These are phyloP conservation scores for Chaetomium globosum DNA, from an alignment of 2,329 filamentous ascomycete genomes.

Conservation along the genomic window DNA sequence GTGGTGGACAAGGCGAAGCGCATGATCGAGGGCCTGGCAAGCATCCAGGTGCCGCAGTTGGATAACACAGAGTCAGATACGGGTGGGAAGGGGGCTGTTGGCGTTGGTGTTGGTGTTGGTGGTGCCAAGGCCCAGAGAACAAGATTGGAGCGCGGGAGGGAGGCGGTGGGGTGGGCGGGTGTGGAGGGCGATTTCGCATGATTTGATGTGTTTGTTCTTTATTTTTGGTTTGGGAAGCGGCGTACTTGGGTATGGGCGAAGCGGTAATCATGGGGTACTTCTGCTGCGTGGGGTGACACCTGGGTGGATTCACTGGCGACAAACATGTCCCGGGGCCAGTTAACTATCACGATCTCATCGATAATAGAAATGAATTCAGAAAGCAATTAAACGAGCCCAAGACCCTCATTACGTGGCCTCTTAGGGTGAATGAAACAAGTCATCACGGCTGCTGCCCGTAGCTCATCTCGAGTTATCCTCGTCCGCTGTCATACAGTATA, in stretches of 20 bases:
- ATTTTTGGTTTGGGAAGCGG: neutral
- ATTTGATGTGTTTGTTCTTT: neutral
- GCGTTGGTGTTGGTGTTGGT: too few species aligned
- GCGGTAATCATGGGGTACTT: neutral
- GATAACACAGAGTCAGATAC: slow-evolving; percentile 15
- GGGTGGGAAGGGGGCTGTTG: slow-evolving; percentile 2
- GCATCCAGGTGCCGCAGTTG: slow-evolving; percentile 46
- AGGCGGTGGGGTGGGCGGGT: slow-evolving; percentile 33
- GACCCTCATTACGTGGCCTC: neutral
- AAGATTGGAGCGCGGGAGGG: slow-evolving; percentile 15
- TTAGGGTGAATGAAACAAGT: neutral
- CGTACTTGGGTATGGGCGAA: neutral
- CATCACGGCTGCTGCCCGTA: neutral
- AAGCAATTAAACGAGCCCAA: neutral
- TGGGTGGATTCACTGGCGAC: neutral
- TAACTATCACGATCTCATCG: neutral
- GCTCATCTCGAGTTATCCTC: neutral
- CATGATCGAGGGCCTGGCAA: slow-evolving; percentile 69
- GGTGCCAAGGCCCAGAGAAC: slow-evolving; percentile 26
- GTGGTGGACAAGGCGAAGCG: slow-evolving; percentile 73
- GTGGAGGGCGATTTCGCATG: slow-evolving; percentile 31
- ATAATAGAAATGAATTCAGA: slow-evolving; percentile 4
- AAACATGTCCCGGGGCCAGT: neutral
- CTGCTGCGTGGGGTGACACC: neutral
- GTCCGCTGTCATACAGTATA: neutral